Base-by-base conservation (phyloP, 306 rosid genomes). In the Oxytropis ochrocephala region DNA sequence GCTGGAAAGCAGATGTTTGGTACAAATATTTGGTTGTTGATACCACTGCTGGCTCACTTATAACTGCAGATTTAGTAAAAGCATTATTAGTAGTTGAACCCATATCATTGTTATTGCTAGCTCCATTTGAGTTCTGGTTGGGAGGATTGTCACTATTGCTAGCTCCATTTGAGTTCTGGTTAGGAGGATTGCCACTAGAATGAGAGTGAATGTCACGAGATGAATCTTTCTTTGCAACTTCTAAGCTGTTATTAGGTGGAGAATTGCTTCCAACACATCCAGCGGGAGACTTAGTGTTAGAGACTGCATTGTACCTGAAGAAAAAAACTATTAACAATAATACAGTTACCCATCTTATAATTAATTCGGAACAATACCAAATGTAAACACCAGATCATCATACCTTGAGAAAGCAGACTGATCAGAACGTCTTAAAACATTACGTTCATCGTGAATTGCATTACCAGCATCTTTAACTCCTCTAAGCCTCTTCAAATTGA, bases 351-450 rank as follows among this genome's bases (percentile, higher is more conserved):
- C 19, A 48, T 70, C 59, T 54, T 52, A 32, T 63, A n/a, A 72
- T 59, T 19, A 48, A 27, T 43, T 64, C 71, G 67, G 14, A 55
- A 48, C 52, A 77, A 64, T 8, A 10, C 19, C 42, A 62, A 81
- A 76, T 8, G 51, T 59, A 47, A 48, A 59, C 30, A 70, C 72
- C 33, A 54, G 44, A 43, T 51, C 54, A 58, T 29, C 60, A 67
- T 80, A 92, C 97, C 92, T 89, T 65, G 96, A 84, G 85, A 92
- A 89, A 60, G 97, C 94, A 52, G 96, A 84, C 74, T 80, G 87
- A 46, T 87, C 92, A 5, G 90, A 87, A 36, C 85, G 92, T 76
- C 96, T 89, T 62, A 87, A 81, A 71, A 84, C 89, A 83, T 84
- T 85, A 43, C 87, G 83, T 18, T 80, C 91, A 80, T 89, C 90